Evolutionary conservation across 257 asterid species (phyloP), one percentile per base, ranked within the genome.

Genomic region (Galeopsis tetrahit): DNA sequence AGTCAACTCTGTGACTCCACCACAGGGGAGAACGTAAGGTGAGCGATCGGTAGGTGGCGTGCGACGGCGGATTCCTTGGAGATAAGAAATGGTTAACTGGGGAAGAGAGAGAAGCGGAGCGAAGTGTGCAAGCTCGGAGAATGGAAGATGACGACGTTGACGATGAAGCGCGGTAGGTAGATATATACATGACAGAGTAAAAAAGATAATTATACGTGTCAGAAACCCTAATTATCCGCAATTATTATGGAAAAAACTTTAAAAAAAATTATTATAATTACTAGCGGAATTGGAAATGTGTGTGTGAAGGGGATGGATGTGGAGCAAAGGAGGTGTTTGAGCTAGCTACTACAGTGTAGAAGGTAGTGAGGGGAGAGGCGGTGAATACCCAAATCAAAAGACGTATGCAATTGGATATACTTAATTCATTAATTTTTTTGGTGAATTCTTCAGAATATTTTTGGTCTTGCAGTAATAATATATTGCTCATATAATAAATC

Each of bases 1-100:
- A 80, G 59, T 56, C 81, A 73, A 63, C 82, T 38, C 90, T 84
- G 89, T 76, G 80, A 80, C 85, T 85, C 89, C 85, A 80, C 78
- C 80, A 76, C 49, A 78, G 71, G 28, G 78, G 66, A 36, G 86
- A 75, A 63, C 71, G 80, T 11, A 71, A 72, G 38, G 73, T 68
- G 73, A 70, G 72, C 40, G 89, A 82, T 68, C 83, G 85, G 56
- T 4, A 81, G 71, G 67, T 35, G 48, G 64, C 46, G 64, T 15
- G 57, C 43, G 82, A 78, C 35, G 69, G 52, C 43, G 84, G 59
- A 11, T 51, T 49, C 46, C 66, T 64, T 2, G 33, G 63, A 9
- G 84, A 9, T 10, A 57, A 53, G 7, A 73, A 66, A 34, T 38
- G 70, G 49, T 56, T 43, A 1, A 31, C 39, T 7, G 83, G 63